Conservation (phyloP, 163 green algal species). For the Prototheca cutis region DNA sequence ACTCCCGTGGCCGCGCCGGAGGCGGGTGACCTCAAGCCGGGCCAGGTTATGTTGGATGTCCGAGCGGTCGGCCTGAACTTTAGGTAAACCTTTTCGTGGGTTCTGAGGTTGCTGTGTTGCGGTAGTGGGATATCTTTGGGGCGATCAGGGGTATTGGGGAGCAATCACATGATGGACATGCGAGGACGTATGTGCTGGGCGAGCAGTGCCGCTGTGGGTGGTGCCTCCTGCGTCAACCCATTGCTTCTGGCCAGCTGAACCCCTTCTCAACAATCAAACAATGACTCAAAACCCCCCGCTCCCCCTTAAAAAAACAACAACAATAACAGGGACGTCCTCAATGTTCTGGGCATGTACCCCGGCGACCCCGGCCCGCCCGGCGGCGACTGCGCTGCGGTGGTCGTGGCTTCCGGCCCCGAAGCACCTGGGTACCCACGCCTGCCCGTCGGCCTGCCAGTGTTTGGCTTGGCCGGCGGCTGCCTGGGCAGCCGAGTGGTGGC, state of each 20-base stretch:
- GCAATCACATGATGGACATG: too few species aligned
- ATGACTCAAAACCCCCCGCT: too few species aligned
- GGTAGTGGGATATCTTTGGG: neutral
- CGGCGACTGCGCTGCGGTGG: conserved; percentile 63
- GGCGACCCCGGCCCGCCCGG: conserved; percentile 72
- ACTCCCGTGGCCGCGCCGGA: neutral
- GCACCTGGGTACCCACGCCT: conserved; percentile 11
- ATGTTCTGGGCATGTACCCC: conserved; percentile 68
- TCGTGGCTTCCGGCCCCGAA: conserved; percentile 29
- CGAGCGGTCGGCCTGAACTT: conserved; percentile 81
- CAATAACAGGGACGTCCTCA: conserved; percentile 46
- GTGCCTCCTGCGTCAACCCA: too few species aligned
- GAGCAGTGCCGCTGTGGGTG: too few species aligned
- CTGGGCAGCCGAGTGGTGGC: conserved; percentile 54
- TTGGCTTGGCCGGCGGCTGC: conserved; percentile 68
- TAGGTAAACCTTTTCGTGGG: conserved; percentile 6
- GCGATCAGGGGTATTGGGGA: neutral
- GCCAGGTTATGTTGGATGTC: conserved; percentile 20
- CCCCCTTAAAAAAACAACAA: too few species aligned
- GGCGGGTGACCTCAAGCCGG: neutral
- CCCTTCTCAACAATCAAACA: too few species aligned
- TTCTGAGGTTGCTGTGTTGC: neutral
- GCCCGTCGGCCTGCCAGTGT: conserved; percentile 35
- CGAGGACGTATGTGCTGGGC: too few species aligned
- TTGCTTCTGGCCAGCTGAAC: too few species aligned